phyloP scores from a whole-genome alignment of 441 rosid genomes.

The Populus hybrid region DNA sequence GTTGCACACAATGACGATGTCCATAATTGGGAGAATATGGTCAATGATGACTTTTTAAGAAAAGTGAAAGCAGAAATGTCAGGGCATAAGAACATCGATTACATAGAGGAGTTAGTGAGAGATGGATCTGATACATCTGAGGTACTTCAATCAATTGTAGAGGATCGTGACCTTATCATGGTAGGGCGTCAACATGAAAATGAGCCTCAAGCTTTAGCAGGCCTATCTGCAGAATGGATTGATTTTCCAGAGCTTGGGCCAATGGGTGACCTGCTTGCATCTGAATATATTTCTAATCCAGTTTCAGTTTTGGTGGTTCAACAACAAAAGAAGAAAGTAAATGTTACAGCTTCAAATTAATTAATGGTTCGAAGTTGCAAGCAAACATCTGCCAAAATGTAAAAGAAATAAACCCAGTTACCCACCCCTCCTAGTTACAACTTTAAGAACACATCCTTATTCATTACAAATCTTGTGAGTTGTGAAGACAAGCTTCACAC shows the following conservation, averaged over 20 bases:
- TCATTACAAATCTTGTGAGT: no score
- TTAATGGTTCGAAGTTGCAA: no score
- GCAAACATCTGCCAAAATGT: no score
- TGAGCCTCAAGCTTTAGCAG: conserved; percentile 21
- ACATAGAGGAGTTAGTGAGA: conserved; percentile 29
- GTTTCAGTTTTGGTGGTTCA: conserved; percentile 35
- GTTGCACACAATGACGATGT: background rate
- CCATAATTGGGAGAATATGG: conserved; percentile 19
- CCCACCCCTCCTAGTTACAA: no score
- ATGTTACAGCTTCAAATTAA: no score
- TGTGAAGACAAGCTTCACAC: no score
- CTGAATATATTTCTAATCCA: conserved; percentile 18
- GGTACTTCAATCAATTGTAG: conserved; percentile 12
- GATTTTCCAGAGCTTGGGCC: conserved; percentile 44
- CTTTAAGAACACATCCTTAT: no score
- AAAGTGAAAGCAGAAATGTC: conserved; percentile 14
- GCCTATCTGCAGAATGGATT: conserved; percentile 31
- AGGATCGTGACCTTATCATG: no score
- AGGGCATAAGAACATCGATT: conserved; percentile 8
- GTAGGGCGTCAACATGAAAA: background rate
- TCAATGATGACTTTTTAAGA: conserved; percentile 13
- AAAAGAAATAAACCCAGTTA: no score
- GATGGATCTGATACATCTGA: conserved; percentile 36
- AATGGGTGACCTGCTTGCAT: conserved; percentile 35
- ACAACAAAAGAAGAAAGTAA: conserved; percentile 8